Percentiles rank a stretch among this genome's conserved stretches.
Evolutionary conservation across 2,329 filamentous ascomycete genomes (phyloP).

Genomic region (Chrysoporthe austroafricana): DNA sequence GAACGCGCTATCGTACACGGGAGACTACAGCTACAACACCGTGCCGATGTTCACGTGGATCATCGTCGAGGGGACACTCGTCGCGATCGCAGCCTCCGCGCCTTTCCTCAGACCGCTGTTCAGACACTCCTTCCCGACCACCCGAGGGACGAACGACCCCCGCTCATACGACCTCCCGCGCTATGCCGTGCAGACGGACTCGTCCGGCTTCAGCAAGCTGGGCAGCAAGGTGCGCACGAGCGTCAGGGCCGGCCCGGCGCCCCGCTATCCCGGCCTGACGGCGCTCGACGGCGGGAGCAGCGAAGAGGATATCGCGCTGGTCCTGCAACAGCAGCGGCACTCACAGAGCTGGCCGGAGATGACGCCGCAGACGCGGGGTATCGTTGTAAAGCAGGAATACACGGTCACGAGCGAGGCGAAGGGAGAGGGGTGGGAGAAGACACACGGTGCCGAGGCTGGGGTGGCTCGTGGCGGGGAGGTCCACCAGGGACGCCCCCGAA

Average conservation of each 20-base stretch:
- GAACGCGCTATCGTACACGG: conserved; percentile 18
- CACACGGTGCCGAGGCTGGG: not conserved
- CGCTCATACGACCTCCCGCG: conserved; percentile 17
- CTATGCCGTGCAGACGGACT: conserved; percentile 16
- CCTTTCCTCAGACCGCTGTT: conserved; percentile 20
- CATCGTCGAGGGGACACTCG: conserved; percentile 19
- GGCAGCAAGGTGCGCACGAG: conserved; percentile 18
- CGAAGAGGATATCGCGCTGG: conserved; percentile 11
- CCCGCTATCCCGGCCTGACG: conserved; percentile 8
- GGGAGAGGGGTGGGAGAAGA: not conserved
- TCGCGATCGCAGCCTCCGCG: conserved; percentile 17
- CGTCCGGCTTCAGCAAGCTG: conserved; percentile 17
- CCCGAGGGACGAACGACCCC: not conserved
- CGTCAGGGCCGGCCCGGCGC: conserved; percentile 2
- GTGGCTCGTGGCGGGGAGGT: not conserved
- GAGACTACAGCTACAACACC: conserved; percentile 22
- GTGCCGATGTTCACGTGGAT: conserved; percentile 26
- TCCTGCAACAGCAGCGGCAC: conserved; percentile 1
- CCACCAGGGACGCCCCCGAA: not conserved
- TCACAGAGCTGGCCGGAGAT: conserved; percentile 4
- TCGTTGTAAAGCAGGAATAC: conserved; percentile 19
- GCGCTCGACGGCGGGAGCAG: conserved; percentile 9
- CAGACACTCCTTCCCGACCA: not conserved
- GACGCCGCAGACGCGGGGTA: not conserved
- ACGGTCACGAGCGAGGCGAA: conserved; percentile 14